Evolutionary conservation across 768 basidiomycete species (phyloP), one percentile per base, ranked within the genome.

Genomic region (Leccinum subtestaceum): DNA sequence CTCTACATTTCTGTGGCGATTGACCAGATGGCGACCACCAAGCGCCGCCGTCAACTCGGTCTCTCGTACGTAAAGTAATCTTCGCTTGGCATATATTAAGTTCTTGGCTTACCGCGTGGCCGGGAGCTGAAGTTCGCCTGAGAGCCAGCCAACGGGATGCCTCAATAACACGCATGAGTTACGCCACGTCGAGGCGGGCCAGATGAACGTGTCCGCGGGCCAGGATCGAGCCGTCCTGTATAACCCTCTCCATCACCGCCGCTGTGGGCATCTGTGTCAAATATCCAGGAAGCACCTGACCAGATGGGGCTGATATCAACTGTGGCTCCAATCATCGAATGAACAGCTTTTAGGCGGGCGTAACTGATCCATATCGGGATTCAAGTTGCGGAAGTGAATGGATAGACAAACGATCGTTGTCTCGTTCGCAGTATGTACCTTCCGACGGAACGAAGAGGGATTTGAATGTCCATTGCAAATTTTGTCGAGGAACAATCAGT

Each of bases 401-500:
- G 12, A 59, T 47, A 9, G 11, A 29, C 32, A 31, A 49, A 34
- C n/a, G 7, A 2, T 9, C 13, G 8, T 31, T 19, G 23, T 25
- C 50, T 23, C 17, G 21, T 34, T 53, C 15, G 43, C n/a, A 43
- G n/a, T 10, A 29, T 29, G 29, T 38, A 25, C 47, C 13, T n/a
- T 29, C 54, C 43, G 56, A 64, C 58, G 56, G 62, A 45, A 47
- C 36, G 2, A 48, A 23, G 47, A 53, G 43, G 54, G 19, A 53
- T 43, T 31, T 46, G 46, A n/a, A 46, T n/a, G 43, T 48, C 55
- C 51, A 56, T 51, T 59, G 48, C 38, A 57, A 34, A 52, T 54
- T 51, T 62, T 10, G 58, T 49, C 9, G 47, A 57, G 64, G 55
- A 54, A 58, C 53, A n/a, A 65, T 73, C 64, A 74, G 53, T 71